A percentile compares a stretch with the other conserved stretches of the same genome.
Conservation (phyloP, 2,329 filamentous ascomycete species). For the Penicillium concentricum region DNA sequence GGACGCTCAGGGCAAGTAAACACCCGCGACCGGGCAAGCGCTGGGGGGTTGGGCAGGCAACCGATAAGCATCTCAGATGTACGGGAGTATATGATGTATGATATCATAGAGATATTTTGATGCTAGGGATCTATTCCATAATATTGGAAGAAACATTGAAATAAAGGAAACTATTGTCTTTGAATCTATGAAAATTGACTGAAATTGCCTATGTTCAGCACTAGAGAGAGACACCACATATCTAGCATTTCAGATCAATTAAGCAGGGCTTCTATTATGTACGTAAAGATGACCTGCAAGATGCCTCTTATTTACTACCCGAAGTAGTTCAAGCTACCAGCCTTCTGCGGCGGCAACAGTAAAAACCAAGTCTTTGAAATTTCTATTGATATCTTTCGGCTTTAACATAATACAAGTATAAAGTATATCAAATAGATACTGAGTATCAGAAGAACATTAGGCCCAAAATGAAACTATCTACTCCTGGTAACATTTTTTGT, state of each 20-base stretch:
- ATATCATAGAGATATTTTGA: not conserved
- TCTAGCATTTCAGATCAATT: not conserved
- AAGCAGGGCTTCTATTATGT: not conserved
- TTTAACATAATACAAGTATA: not conserved
- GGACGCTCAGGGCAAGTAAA: conserved; percentile 26
- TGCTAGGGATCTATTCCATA: not conserved
- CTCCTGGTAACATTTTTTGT: not conserved
- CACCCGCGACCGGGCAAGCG: conserved; percentile 17
- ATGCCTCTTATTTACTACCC: not conserved
- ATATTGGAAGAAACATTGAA: not conserved
- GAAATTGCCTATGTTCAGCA: not conserved
- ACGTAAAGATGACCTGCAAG: not conserved
- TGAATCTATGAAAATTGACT: not conserved
- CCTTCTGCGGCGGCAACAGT: not conserved
- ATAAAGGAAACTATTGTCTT: not conserved
- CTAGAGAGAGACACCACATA: not conserved
- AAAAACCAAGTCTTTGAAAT: not conserved
- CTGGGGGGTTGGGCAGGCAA: conserved; percentile 24
- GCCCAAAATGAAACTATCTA: not conserved
- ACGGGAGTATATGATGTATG: not conserved
- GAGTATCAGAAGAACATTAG: not conserved
- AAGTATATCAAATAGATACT: not conserved
- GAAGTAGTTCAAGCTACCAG: not conserved
- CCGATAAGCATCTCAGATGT: conserved; percentile 22
- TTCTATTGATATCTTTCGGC: not conserved